Percentiles rank a stretch among this genome's conserved stretches.
Conservation (phyloP, 2,329 filamentous ascomycete species). For the Aspergillus sergii region DNA sequence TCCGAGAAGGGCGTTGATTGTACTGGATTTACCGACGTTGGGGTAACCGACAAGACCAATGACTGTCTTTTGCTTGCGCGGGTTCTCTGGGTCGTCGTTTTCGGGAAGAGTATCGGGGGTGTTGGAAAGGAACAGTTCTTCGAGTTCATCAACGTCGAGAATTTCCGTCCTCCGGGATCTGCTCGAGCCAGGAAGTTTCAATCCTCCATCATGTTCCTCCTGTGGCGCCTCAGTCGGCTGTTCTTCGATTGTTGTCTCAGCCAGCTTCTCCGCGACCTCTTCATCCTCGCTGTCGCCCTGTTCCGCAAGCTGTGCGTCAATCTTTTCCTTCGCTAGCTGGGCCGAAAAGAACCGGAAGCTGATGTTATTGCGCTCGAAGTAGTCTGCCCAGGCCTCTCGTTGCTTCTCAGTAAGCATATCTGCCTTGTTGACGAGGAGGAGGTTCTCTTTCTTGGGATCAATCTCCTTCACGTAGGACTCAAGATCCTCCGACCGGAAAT, state of each 20-base stretch:
- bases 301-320: slow-evolving; percentile 68
- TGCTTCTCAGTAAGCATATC: slow-evolving; percentile 96
- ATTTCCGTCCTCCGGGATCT: slow-evolving; percentile 67
- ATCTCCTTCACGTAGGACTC: slow-evolving; percentile 94
- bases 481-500: slow-evolving; percentile 92
- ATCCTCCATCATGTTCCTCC: slow-evolving; percentile 29
- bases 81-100: slow-evolving; percentile 49
- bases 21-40: slow-evolving; percentile 98
- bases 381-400: slow-evolving; percentile 79
- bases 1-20: slow-evolving; percentile 97
- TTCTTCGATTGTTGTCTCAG: slow-evolving; percentile 22
- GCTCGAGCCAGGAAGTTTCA: slow-evolving; percentile 18
- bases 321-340: slow-evolving; percentile 83
- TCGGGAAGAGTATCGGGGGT: slow-evolving; percentile 57
- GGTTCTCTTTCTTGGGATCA: slow-evolving; percentile 81
- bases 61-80: slow-evolving; percentile 67
- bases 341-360: slow-evolving; percentile 97
- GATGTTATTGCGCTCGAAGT: slow-evolving; percentile 79
- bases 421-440: slow-evolving; percentile 95
- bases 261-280: slow-evolving; percentile 14
- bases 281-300: slow-evolving; percentile 44
- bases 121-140: slow-evolving; percentile 81
- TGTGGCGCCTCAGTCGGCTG: slow-evolving; percentile 34
- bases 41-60: slow-evolving; percentile 97
- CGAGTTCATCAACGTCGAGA: slow-evolving; percentile 88